These are phyloP conservation scores for Cercospora brassicicola DNA, from an alignment of 2,329 filamentous ascomycete genomes.

Conservation along the genomic window DNA sequence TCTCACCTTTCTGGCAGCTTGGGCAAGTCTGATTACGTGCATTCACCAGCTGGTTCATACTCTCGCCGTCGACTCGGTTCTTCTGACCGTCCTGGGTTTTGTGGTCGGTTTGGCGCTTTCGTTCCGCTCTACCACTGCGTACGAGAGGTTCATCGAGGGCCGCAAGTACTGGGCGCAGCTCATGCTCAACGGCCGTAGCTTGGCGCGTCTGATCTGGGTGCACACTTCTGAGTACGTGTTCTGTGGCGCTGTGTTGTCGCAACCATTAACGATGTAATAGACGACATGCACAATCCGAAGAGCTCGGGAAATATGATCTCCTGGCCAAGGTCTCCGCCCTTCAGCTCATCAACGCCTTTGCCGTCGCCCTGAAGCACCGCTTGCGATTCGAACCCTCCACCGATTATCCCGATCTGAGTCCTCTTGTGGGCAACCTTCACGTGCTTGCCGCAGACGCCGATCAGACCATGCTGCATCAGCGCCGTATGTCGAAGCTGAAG, in stretches of 20 bases:
- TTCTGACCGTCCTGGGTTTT: slow-evolving; percentile 77
- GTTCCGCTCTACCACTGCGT: slow-evolving; percentile 74
- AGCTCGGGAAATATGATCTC: slow-evolving; percentile 62
- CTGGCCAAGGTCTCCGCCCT: slow-evolving; percentile 71
- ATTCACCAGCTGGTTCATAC: slow-evolving; percentile 51
- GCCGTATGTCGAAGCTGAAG: slow-evolving; percentile 35
- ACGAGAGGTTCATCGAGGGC: slow-evolving; percentile 64
- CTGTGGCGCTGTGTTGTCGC: background rate
- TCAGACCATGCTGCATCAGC: slow-evolving; percentile 44
- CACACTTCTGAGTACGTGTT: slow-evolving; percentile 58
- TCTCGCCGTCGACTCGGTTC: slow-evolving; percentile 61
- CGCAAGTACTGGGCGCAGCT: slow-evolving; percentile 64
- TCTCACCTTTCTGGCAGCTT: slow-evolving; percentile 60
- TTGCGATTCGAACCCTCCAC: slow-evolving; percentile 81
- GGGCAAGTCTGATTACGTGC: slow-evolving; percentile 66
- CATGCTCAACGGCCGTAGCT: slow-evolving; percentile 56
- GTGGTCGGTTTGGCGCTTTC: slow-evolving; percentile 76
- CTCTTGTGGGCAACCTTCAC: slow-evolving; percentile 69
- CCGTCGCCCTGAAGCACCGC: slow-evolving; percentile 76
- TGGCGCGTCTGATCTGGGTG: slow-evolving; percentile 77
- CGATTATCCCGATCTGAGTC: slow-evolving; percentile 70
- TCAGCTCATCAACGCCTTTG: slow-evolving; percentile 75
- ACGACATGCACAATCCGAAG: slow-evolving; percentile 51
- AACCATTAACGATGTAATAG: background rate
- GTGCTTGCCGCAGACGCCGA: slow-evolving; percentile 68